phyloP scores from a whole-genome alignment of 1,284 basidiomycete species.

The Papiliotrema laurentii region DNA sequence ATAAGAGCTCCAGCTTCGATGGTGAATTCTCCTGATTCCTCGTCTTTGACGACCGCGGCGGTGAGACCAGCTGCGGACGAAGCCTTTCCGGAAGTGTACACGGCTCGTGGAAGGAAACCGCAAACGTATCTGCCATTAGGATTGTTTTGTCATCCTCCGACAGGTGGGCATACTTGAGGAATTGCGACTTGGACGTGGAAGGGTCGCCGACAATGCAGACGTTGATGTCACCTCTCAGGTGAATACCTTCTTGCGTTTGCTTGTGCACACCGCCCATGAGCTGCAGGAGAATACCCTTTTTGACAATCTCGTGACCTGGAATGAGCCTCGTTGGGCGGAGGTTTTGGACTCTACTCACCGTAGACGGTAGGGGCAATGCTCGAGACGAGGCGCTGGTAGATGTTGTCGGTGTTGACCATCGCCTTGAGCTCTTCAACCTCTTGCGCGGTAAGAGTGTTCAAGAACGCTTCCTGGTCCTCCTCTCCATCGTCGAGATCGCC shows the following conservation, averaged over 20 bases:
- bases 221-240: constrained; percentile 95
- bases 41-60: constrained; percentile 95
- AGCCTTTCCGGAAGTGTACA: constrained; percentile 98
- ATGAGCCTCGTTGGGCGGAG: constrained; percentile 1
- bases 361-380: constrained; percentile 98
- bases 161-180: constrained; percentile 73
- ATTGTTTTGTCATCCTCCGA: not conserved
- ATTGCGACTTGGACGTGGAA: constrained; percentile 95
- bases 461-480: constrained; percentile 69
- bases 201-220: constrained; percentile 98
- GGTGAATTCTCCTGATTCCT: constrained; percentile 98
- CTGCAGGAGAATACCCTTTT: constrained; percentile 95
- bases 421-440: constrained; percentile 91
- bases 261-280: constrained; percentile 99
- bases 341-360: constrained; percentile 45
- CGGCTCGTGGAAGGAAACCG: constrained; percentile 96
- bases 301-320: constrained; percentile 85
- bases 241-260: constrained; percentile 91
- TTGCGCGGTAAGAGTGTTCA: constrained; percentile 81
- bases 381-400: constrained; percentile 87
- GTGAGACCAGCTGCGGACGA: constrained; percentile 98
- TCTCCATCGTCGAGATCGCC: constrained; percentile 78
- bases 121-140: constrained; percentile 75
- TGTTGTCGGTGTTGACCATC: constrained; percentile 91
- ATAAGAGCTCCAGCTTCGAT: constrained; percentile 98